phyloP scores from a whole-genome alignment of 108 stramenopile genomes.

The Skeletonema tropicum region DNA sequence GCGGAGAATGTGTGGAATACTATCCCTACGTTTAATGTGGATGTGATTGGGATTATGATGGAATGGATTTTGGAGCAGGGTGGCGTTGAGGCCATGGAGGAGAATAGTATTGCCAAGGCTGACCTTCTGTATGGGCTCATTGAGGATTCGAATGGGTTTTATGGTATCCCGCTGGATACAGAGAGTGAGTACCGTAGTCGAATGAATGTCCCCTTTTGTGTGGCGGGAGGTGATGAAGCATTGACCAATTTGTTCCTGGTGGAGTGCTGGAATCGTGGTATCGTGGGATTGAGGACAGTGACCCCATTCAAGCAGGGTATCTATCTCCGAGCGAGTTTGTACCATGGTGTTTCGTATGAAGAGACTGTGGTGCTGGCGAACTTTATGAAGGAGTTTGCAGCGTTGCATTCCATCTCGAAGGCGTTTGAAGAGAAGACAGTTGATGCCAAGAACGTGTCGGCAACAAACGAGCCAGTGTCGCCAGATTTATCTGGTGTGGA shows the following conservation, averaged over 20 bases:
- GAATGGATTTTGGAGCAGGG: conserved; percentile 47
- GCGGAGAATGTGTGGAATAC: conserved; percentile 57
- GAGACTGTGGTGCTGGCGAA: conserved; percentile 19
- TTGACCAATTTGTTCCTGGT: conserved; percentile 47
- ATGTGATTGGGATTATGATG: conserved; percentile 50
- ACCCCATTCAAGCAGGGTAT: conserved; percentile 44
- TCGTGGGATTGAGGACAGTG: conserved; percentile 43
- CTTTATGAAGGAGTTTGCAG: conserved; percentile 44
- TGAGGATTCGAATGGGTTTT: conserved; percentile 47
- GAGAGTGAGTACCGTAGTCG: conserved; percentile 24
- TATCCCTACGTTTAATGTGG: conserved; percentile 50
- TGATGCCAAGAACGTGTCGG: neutral
- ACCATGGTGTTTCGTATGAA: conserved; percentile 48
- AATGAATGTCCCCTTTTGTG: conserved; percentile 50
- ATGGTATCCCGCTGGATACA: conserved; percentile 18
- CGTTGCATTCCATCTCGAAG: neutral
- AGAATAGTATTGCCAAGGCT: conserved; percentile 23
- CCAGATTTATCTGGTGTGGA: neutral
- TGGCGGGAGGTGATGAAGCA: conserved; percentile 31
- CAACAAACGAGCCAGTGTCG: neutral
- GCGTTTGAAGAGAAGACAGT: neutral
- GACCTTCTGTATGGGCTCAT: conserved; percentile 40
- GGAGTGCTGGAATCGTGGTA: conserved; percentile 43
- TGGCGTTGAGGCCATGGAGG: conserved; percentile 41
- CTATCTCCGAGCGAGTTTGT: conserved; percentile 48